A percentile compares a stretch with the other conserved stretches of the same genome.
These are phyloP conservation scores for Flaveria brownii DNA, from an alignment of 129 eudicot genomes.

Conservation along the genomic window DNA sequence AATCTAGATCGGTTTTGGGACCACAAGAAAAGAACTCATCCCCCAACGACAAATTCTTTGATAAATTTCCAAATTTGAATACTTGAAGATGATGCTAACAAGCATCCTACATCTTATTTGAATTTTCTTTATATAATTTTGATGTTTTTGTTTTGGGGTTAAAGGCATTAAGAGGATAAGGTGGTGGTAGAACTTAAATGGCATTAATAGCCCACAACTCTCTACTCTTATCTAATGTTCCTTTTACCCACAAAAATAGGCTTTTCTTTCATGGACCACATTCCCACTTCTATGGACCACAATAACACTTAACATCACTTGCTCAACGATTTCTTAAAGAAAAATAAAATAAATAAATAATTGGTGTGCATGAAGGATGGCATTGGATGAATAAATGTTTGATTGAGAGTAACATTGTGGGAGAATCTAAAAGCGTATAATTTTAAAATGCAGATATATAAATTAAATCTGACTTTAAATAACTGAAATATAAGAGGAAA, in stretches of 20 bases:
- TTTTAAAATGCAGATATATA: not conserved
- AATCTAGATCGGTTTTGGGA: not conserved
- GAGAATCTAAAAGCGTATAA: not conserved
- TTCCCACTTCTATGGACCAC: constrained; percentile 43
- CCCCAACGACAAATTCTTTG: not conserved
- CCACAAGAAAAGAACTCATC: not conserved
- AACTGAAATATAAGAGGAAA: no score
- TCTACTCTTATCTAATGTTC: constrained; percentile 29
- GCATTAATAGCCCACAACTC: constrained; percentile 33
- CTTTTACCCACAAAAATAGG: constrained; percentile 35
- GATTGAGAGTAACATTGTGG: not conserved
- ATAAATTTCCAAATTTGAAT: not conserved
- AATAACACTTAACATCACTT: constrained; percentile 22
- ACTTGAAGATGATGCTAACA: constrained; percentile 10
- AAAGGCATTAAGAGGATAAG: constrained; percentile 7
- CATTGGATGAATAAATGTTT: constrained; percentile 4
- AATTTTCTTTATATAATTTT: not conserved
- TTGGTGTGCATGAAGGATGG: constrained; percentile 17
- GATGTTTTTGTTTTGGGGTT: not conserved
- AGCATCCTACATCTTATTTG: not conserved
- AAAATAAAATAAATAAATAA: not conserved
- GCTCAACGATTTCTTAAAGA: not conserved
- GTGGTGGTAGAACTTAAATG: constrained; percentile 28
- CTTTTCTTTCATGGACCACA: constrained; percentile 43
- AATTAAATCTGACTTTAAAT: no score